Evolutionary conservation across 768 basidiomycete genomes (phyloP).

Genomic region (Lentinula guzmanii): DNA sequence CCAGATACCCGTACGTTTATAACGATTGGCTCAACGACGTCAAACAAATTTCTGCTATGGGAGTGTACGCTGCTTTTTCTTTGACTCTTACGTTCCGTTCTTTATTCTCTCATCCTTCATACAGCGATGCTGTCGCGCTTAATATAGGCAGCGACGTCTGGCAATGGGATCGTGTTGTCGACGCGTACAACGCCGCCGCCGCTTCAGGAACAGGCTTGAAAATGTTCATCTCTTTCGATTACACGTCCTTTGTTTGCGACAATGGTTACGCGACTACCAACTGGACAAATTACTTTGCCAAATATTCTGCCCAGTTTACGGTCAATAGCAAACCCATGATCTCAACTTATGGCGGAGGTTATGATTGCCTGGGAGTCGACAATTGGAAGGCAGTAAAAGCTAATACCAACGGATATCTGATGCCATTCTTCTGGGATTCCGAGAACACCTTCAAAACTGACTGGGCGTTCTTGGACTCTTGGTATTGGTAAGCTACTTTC

Average conservation of each 20-base stretch:
- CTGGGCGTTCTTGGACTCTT: slow-evolving; percentile 30
- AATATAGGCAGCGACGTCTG: slow-evolving; percentile 55
- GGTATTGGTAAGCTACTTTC: slow-evolving; percentile 34
- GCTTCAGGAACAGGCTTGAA: slow-evolving; percentile 37
- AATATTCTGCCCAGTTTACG: slow-evolving; percentile 49
- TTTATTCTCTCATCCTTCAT: slow-evolving; percentile 18
- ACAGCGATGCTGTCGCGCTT: slow-evolving; percentile 54
- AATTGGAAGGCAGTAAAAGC: slow-evolving; percentile 42
- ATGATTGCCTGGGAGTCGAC: slow-evolving; percentile 41
- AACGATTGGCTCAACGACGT: slow-evolving; percentile 38
- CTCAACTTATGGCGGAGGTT: slow-evolving; percentile 54
- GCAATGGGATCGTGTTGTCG: slow-evolving; percentile 2
- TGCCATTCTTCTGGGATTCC: slow-evolving; percentile 51
- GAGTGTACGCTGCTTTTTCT: slow-evolving; percentile 27
- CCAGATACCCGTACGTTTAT: slow-evolving; percentile 32
- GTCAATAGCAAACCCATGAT: slow-evolving; percentile 50
- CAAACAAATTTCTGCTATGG: slow-evolving; percentile 30
- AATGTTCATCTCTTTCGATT: slow-evolving; percentile 54
- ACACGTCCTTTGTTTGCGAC: slow-evolving; percentile 44
- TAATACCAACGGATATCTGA: slow-evolving; percentile 37
- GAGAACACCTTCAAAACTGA: slow-evolving; percentile 34
- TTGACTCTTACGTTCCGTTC: background rate
- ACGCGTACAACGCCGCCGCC: slow-evolving; percentile 30
- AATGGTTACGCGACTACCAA: slow-evolving; percentile 32
- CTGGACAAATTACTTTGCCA: slow-evolving; percentile 38